phyloP scores from a whole-genome alignment of 345 rosid species.

The Eucalyptus guilfoylei region DNA sequence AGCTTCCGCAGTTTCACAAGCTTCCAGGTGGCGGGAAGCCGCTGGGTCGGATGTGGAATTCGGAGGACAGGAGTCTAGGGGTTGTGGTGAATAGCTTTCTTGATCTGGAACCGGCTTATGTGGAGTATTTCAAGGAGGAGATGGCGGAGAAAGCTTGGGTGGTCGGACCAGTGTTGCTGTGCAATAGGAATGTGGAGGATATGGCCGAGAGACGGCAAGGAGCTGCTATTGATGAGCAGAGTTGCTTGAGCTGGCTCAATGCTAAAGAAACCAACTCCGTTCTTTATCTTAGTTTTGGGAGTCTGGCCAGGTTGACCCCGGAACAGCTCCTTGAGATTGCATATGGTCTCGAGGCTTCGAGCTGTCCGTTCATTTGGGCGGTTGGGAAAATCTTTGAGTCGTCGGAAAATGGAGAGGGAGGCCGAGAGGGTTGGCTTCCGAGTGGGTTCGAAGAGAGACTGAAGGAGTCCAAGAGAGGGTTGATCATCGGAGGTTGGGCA shows the following conservation, averaged over 20 bases:
- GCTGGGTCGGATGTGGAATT: neutral
- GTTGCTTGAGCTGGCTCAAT: constrained; percentile 23
- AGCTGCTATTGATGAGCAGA: constrained; percentile 4
- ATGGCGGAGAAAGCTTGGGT: constrained; percentile 25
- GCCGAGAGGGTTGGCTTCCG: constrained; percentile 2
- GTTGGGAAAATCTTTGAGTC: constrained; percentile 3
- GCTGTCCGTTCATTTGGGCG: constrained; percentile 33
- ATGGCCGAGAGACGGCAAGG: constrained; percentile 21
- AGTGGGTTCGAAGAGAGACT: constrained; percentile 19
- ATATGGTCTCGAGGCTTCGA: constrained; percentile 21
- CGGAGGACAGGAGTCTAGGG: constrained; percentile 10
- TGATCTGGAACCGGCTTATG: constrained; percentile 33
- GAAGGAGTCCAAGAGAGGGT: constrained; percentile 5
- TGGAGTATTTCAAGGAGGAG: constrained; percentile 10
- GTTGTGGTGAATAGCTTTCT: constrained; percentile 24
- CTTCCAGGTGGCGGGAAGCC: neutral
- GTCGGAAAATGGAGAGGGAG: neutral
- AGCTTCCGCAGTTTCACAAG: constrained; percentile 1
- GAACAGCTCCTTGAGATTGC: constrained; percentile 32
- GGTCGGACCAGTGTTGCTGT: constrained; percentile 31
- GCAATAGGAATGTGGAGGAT: constrained; percentile 11
- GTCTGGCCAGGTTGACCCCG: constrained; percentile 9
- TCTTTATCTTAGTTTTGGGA: constrained; percentile 34
- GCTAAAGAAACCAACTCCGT: constrained; percentile 24
- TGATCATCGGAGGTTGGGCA: constrained; percentile 39